A percentile compares a stretch with the other conserved stretches of the same genome.
phyloP scores from a whole-genome alignment of 2,329 filamentous ascomycete genomes.

The Graphilbum ipis-grandicollis region DNA sequence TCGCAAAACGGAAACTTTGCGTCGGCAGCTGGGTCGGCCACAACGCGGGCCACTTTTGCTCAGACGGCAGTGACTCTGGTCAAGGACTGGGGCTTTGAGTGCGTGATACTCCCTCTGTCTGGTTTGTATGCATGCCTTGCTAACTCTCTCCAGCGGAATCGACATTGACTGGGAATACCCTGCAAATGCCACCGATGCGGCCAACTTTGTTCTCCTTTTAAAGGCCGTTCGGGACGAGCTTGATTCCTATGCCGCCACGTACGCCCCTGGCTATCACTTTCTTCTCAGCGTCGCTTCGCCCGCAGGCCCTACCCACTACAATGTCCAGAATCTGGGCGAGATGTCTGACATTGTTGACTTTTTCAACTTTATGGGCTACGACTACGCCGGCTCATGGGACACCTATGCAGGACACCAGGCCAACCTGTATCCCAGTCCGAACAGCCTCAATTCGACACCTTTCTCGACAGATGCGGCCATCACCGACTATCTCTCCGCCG shows the following conservation, averaged over 20 bases:
- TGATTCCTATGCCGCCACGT: slow-evolving; percentile 26
- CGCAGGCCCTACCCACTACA: slow-evolving; percentile 29
- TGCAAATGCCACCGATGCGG: slow-evolving; percentile 19
- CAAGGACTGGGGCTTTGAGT: slow-evolving; percentile 45
- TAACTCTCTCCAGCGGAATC: slow-evolving; percentile 10
- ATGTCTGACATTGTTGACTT: slow-evolving; percentile 32
- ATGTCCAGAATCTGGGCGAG: slow-evolving; percentile 24
- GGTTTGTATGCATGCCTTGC: background rate
- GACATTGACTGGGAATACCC: slow-evolving; percentile 25
- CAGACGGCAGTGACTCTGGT: slow-evolving; percentile 49
- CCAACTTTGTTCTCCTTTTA: slow-evolving; percentile 27
- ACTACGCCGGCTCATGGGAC: slow-evolving; percentile 55
- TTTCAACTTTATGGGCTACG: slow-evolving; percentile 54
- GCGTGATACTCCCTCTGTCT: background rate
- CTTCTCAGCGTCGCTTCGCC: slow-evolving; percentile 33
- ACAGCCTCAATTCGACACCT: slow-evolving; percentile 42
- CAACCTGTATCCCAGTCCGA: slow-evolving; percentile 43
- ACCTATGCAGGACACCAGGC: slow-evolving; percentile 47
- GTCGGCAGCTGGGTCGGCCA: slow-evolving; percentile 42
- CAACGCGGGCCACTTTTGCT: slow-evolving; percentile 50
- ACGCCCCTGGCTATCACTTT: slow-evolving; percentile 31
- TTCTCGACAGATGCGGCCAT: slow-evolving; percentile 53
- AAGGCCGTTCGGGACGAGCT: slow-evolving; percentile 26
- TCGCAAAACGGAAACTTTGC: slow-evolving; percentile 50
- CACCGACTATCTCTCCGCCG: slow-evolving; percentile 42